Evolutionary conservation across 257 asterid genomes (phyloP), one percentile per base, ranked within the genome.

Genomic region (Coffea canephora): DNA sequence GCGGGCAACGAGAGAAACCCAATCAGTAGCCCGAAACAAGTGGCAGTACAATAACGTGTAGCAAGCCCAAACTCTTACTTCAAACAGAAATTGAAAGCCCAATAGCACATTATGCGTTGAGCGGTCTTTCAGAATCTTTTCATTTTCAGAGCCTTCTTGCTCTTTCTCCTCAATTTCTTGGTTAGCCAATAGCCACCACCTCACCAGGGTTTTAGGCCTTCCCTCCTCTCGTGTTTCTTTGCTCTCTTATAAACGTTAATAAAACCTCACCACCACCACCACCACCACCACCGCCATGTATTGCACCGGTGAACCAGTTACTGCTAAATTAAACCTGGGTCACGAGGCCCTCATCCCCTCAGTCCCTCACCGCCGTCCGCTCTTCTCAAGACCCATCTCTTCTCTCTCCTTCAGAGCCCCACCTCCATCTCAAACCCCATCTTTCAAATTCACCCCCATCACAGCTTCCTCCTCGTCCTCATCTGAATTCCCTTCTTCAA

Each of bases 371-470:
- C 83, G 45, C 25, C 83, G 79, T 55, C 83, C 78, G 21, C 62
- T 77, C 25, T 81, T 77, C 39, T 59, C 82, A 27, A 61, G 67
- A 45, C 87, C 90, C 76, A 73, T 77, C 65, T 79, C 86, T 74
- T 80, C 82, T 45, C 68, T 83, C 73, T 69, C 88, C 71, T 80
- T 85, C 65, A 77, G 74, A 54, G 55, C 68, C 75, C 79, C 59
- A 16, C 78, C 73, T 34, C 77, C 73, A 46, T 57, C 81, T 62
- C 77, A 76, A n/a, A 62, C 74, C 23, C 25, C 75, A 1, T 46
- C 75, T 0, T 79, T 8, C 36, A 9, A 79, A 4, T 71, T 10
- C 39, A 8, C 69, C 45, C 48, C 84, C 59, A 54, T 80, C 62
- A 77, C 62, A 45, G 81, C 83, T 73, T 46, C 80, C 19, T 77